Evolutionary conservation across 768 basidiomycete genomes (phyloP).

Genomic region (Suillus lakei): DNA sequence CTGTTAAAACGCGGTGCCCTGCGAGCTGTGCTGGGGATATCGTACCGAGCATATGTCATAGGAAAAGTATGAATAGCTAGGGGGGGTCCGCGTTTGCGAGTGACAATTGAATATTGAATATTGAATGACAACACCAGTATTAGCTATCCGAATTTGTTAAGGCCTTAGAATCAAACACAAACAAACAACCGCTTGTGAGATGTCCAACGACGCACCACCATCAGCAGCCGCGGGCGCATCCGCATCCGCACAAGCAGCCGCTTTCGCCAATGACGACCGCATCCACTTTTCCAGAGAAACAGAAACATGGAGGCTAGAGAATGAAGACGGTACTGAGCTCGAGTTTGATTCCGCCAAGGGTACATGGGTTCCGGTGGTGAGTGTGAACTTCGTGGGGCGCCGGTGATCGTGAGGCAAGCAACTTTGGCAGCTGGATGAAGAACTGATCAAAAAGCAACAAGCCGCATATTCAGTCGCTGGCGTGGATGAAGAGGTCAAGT

Average conservation of each 20-base stretch:
- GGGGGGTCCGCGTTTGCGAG: too few species aligned
- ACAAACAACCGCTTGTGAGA: slow-evolving; percentile 37
- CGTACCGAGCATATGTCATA: too few species aligned
- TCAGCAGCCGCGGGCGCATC: slow-evolving; percentile 57
- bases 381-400: slow-evolving; percentile 30
- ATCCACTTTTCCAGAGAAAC: slow-evolving; percentile 79
- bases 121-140: too few species aligned
- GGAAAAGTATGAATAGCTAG: too few species aligned
- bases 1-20: too few species aligned
- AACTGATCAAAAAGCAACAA: slow-evolving; percentile 86
- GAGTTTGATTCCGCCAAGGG: slow-evolving; percentile 84
- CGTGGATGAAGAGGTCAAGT: slow-evolving; percentile 89
- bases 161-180: slow-evolving; percentile 40
- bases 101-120: too few species aligned
- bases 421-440: slow-evolving; percentile 76
- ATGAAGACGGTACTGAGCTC: slow-evolving; percentile 87
- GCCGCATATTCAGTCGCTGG: slow-evolving; percentile 92
- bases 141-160: not conserved
- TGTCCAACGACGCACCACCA: slow-evolving; percentile 47
- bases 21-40: too few species aligned
- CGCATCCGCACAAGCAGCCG: slow-evolving; percentile 59
- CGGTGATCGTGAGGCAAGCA: slow-evolving; percentile 2
- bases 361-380: slow-evolving; percentile 84
- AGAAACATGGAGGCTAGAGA: slow-evolving; percentile 87
- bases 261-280: slow-evolving; percentile 81